A percentile compares a stretch with the other conserved stretches of the same genome.
phyloP scores from a whole-genome alignment of 306 rosid genomes.

The Ormosia semicastrata region DNA sequence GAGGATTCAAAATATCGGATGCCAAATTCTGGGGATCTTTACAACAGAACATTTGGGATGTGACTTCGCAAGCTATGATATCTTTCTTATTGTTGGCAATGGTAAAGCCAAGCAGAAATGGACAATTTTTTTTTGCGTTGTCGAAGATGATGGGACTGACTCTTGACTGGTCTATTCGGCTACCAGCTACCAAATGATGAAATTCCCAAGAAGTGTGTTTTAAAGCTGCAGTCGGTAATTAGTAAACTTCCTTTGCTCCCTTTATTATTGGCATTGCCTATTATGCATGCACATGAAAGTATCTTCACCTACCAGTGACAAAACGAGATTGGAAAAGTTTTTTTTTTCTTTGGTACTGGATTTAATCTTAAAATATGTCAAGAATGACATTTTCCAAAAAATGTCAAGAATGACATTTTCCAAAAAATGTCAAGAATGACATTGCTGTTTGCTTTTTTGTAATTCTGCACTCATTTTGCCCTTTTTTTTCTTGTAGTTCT shows the following conservation, averaged over 20 bases:
- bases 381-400: background rate
- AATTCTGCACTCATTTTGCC: conserved; percentile 19
- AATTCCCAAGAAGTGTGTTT: conserved; percentile 38
- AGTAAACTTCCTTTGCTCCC: background rate
- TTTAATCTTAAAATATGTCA: background rate
- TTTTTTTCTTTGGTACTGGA: background rate
- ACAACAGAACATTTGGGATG: conserved; percentile 91
- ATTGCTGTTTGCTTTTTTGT: background rate
- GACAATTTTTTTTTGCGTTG: conserved; percentile 37
- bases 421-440: conserved; percentile 4
- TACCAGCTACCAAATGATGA: conserved; percentile 56
- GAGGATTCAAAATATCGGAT: conserved; percentile 86
- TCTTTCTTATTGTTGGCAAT: conserved; percentile 31
- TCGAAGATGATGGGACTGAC: conserved; percentile 55
- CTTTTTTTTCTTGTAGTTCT: conserved; percentile 25
- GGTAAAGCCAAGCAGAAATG: conserved; percentile 34
- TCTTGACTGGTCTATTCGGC: conserved; percentile 46
- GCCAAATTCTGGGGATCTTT: conserved; percentile 85
- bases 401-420: background rate
- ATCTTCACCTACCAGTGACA: background rate
- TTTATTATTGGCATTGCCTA: conserved; percentile 12
- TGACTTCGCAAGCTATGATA: conserved; percentile 37
- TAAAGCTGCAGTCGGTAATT: conserved; percentile 59
- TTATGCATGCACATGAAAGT: background rate
- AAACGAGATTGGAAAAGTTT: conserved; percentile 4